Conservation (phyloP, 176 grass and related monocot genomes). For the Bolboschoenus planiculmis region DNA sequence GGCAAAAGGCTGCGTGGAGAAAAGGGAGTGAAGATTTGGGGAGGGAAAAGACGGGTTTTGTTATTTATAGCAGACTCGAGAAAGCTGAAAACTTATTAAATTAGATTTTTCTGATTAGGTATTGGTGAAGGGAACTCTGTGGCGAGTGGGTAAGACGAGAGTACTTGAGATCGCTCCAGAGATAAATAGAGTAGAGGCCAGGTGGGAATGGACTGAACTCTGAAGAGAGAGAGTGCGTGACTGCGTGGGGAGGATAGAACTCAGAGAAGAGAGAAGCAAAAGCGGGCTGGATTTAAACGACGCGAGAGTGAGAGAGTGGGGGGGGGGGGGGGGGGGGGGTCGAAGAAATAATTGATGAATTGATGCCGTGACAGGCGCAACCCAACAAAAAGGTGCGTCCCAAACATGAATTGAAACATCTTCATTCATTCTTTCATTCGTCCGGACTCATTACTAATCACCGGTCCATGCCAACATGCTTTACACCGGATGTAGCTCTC, state of each 20-base stretch:
- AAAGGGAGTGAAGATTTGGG: background rate
- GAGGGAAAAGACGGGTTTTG: background rate
- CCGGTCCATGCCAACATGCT: background rate
- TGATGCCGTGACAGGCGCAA: slow-evolving; percentile 8
- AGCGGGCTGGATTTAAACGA: slow-evolving; percentile 1
- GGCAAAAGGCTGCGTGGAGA: background rate
- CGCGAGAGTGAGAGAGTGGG: background rate
- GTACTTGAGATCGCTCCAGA: background rate
- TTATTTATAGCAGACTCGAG: background rate
- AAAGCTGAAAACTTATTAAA: background rate
- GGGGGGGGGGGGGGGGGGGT: background rate
- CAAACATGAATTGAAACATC: too few relatives aligned
- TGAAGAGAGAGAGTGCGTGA: background rate
- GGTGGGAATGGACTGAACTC: too few relatives aligned
- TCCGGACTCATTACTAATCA: background rate
- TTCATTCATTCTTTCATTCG: background rate
- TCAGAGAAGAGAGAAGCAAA: background rate
- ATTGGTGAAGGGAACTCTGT: background rate
- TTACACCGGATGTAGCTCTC: background rate
- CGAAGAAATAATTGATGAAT: background rate
- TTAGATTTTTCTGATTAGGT: background rate
- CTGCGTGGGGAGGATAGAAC: background rate
- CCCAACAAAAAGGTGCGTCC: background rate
- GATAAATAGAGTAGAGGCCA: background rate
- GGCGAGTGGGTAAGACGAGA: background rate